Base-by-base conservation (phyloP, 805 yeast genomes). In the Hanseniaspora mollemarum region DNA sequence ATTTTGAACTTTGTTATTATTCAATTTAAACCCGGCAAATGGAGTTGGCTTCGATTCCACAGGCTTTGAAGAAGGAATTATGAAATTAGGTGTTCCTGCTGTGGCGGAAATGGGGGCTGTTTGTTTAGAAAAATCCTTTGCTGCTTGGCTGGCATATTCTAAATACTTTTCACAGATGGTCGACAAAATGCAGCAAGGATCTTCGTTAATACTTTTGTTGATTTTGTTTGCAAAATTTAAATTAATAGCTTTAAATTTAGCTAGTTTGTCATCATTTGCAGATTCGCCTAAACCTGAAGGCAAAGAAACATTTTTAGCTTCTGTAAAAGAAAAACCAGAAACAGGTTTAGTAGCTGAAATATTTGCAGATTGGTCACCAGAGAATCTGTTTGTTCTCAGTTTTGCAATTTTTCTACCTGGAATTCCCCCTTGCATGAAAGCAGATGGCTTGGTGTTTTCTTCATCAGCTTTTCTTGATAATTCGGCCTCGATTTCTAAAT, bases 401-500 rank as follows among this genome's bases (percentile, higher is more conserved):
- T 74, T 70, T 25, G 84, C 74, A 52, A 85, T 83, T 67, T 78
- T 82, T 59, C 96, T 71, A 51, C 67, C 72, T 25, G 87, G 76
- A 74, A 87, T 79, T 4, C 72, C 78, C 2, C 75, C 70, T 1
- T 83, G 71, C 0, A 94, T 92, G 33, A 61, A 55, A 6, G 59
- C 57, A 42, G 65, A 57, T n/a, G 53, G 55, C 13, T 57, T 70
- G 8, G 66, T 70, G 4, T 69, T 75, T 16, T 69, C 73, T 35
- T 70, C 68, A 15, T 44, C 29, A 2, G 24, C 40, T n/a, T 37
- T 16, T 39, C 31, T 48, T 8, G 29, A 39, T 33, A 48, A 13
- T 33, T 66, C 68, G 6, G 61, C 62, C 3, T 62, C 65, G 32
- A 57, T 56, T 12, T 59, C 61, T 26, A 35, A 58, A 59, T 26